Evolutionary conservation across 2,329 filamentous ascomycete species (phyloP).

Genomic region (Pseudogymnoascus verrucosus): DNA sequence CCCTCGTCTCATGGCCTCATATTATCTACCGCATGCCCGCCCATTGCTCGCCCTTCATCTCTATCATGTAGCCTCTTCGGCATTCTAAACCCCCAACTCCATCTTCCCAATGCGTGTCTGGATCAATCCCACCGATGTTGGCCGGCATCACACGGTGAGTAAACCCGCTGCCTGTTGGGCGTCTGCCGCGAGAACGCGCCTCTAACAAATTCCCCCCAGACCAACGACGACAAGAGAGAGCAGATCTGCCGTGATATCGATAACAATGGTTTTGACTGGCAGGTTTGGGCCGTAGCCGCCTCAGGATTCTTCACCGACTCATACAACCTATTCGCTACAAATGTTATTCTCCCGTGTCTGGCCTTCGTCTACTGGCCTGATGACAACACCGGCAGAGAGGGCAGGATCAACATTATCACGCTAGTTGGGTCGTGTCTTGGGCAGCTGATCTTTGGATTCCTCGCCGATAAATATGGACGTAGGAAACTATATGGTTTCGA

Average conservation of each 20-base stretch:
- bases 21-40: neutral
- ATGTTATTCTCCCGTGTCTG: constrained; percentile 42
- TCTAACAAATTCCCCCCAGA: neutral
- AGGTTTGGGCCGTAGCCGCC: constrained; percentile 37
- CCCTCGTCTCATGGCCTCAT: neutral
- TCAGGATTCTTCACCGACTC: constrained; percentile 42
- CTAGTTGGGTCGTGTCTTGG: constrained; percentile 39
- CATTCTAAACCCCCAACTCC: neutral
- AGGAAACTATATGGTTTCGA: constrained; percentile 44
- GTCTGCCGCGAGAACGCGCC: neutral
- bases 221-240: neutral
- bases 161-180: neutral
- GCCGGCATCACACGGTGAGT: neutral
- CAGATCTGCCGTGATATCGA: neutral
- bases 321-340: constrained; percentile 39
- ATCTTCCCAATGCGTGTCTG: neutral
- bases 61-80: neutral
- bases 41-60: neutral
- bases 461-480: constrained; percentile 40
- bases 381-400: constrained; percentile 22
- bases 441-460: constrained; percentile 38
- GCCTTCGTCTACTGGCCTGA: constrained; percentile 39
- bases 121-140: neutral
- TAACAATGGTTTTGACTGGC: neutral
- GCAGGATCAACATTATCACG: constrained; percentile 36